These are phyloP conservation scores for Diaporthe longicolla DNA, from an alignment of 2,329 filamentous ascomycete genomes.

Conservation along the genomic window DNA sequence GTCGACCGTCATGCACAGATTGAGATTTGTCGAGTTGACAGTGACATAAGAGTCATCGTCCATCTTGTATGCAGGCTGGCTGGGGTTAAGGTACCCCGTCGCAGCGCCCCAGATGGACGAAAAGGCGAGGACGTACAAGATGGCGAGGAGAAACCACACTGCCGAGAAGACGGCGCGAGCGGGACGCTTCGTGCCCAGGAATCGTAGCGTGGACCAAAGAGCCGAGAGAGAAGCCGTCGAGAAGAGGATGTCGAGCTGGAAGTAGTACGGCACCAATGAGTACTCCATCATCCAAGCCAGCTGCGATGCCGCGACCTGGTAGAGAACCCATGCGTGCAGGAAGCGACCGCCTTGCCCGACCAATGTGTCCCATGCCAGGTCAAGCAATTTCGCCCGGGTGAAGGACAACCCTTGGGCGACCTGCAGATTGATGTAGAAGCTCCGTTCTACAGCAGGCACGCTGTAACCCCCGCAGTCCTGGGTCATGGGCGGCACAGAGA, in stretches of 20 bases:
- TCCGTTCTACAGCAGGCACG: conserved; percentile 29
- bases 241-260: conserved; percentile 31
- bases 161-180: conserved; percentile 20
- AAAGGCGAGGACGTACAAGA: conserved; percentile 31
- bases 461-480: conserved; percentile 31
- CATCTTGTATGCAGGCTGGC: conserved; percentile 29
- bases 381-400: conserved; percentile 28
- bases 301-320: conserved; percentile 26
- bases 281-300: conserved; percentile 37
- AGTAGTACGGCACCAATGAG: conserved; percentile 27
- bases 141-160: conserved; percentile 36
- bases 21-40: conserved; percentile 11
- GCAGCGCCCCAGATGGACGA: conserved; percentile 34
- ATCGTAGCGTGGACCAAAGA: conserved; percentile 19
- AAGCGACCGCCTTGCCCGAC: conserved; percentile 30
- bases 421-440: conserved; percentile 35
- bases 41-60: conserved; percentile 20
- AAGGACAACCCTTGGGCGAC: conserved; percentile 20
- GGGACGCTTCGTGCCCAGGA: conserved; percentile 12
- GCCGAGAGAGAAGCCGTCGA: conserved; percentile 26
- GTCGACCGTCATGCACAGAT: conserved; percentile 6
- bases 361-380: conserved; percentile 30
- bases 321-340: conserved; percentile 29
- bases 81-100: conserved; percentile 31
- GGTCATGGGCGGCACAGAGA: conserved; percentile 18